These are phyloP conservation scores for Colletotrichum godetiae DNA, from an alignment of 2,329 filamentous ascomycete genomes.

Conservation along the genomic window DNA sequence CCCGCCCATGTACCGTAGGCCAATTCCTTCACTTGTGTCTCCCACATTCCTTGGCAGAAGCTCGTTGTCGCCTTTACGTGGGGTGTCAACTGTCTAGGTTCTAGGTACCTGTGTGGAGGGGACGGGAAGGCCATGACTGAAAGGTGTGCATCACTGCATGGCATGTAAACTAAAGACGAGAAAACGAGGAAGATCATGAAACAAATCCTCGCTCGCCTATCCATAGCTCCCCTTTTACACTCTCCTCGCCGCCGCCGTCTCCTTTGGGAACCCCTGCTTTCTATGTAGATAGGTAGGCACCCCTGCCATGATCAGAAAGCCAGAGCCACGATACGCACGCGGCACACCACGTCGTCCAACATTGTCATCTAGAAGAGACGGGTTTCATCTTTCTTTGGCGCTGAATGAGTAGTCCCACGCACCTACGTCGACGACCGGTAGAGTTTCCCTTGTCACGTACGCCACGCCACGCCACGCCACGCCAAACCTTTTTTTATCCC, in stretches of 20 bases:
- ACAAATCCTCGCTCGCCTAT: conserved; percentile 12
- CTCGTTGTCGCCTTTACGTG: background rate
- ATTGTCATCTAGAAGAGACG: conserved; percentile 29
- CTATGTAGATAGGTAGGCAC: background rate
- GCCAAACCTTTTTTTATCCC: conserved; percentile 36
- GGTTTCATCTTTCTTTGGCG: conserved; percentile 32
- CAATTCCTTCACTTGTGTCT: background rate
- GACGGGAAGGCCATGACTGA: background rate
- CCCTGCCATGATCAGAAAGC: background rate
- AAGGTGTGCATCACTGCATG: background rate
- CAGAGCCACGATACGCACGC: background rate
- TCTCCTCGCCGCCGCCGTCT: background rate
- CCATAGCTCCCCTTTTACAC: background rate
- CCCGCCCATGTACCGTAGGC: too few relatives aligned
- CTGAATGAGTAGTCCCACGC: background rate
- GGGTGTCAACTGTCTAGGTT: too few relatives aligned
- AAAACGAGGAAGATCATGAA: conserved; percentile 28
- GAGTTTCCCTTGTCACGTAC: conserved; percentile 17
- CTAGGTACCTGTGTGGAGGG: background rate
- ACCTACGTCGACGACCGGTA: background rate
- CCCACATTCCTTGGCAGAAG: conserved; percentile 15
- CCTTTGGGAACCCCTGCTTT: background rate
- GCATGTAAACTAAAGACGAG: background rate
- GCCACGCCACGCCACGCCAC: conserved; percentile 26
- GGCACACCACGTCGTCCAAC: background rate